Evolutionary conservation across 345 rosid species (phyloP), one percentile per base, ranked within the genome.

Genomic region (Camelina hispida): DNA sequence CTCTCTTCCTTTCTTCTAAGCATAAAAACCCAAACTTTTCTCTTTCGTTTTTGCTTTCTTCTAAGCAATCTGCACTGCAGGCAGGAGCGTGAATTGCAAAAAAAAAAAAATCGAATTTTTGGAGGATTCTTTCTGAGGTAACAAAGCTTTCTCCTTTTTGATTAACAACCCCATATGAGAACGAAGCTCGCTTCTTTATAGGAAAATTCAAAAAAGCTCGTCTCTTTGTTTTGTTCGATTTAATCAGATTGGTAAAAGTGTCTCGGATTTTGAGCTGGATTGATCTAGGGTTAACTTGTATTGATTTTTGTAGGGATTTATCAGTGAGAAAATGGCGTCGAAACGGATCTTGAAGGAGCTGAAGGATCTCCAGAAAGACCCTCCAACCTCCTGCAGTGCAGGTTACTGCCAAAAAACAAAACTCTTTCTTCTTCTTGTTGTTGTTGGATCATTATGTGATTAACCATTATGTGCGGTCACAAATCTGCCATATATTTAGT

Each of bases 381-480:
- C 90, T 78, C 88, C 88, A 63, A 84, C 84, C 13, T 87, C 85
- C 30, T 83, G 88, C 82, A 87, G 90, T 59, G 90, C 90, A 47
- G 87, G 88, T 87, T 51, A 7, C 59, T 66, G 4, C 32, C 34
- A 32, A 32, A 32, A 32, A 5, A 4, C 28, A 20, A 35, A 32
- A 50, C 2, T 53, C 54, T 30, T 53, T 53, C 16, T 23, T 53
- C 16, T 23, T 11, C 28, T 51, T 9, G 1, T 51, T 11, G 30
- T 16, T 52, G 30, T 9, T 25, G 28, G 28, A 52, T 52, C 56
- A 52, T 52, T 22, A 0, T 52, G 3, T 22, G 14, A 20, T 17
- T 18, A 48, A 17, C 53, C 5, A 47, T 47, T 40, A 2, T 4
- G 9, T 18, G 9, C 18, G 55, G 14, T 50, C 55, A 1, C 1